Evolutionary conservation across 345 rosid genomes (phyloP).

Genomic region (Aethionema arabicum): DNA sequence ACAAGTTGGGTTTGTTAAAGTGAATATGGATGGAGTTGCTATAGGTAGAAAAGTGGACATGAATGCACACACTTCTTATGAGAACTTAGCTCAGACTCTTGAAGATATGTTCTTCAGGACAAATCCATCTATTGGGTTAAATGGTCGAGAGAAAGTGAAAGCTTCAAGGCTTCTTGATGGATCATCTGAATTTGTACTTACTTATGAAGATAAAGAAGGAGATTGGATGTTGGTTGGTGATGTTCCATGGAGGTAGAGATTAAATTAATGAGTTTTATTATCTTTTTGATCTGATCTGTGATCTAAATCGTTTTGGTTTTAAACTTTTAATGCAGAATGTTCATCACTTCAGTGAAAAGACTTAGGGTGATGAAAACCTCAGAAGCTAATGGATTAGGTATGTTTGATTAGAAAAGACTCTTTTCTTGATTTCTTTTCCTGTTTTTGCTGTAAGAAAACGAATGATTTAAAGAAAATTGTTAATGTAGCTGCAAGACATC

Average conservation of each 20-base stretch:
- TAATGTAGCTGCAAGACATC: constrained; percentile 66
- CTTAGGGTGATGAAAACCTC: constrained; percentile 84
- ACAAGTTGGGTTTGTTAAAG: constrained; percentile 74
- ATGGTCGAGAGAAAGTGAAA: constrained; percentile 29
- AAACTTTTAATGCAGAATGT: constrained; percentile 92
- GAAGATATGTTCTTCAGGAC: constrained; percentile 76
- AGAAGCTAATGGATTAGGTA: constrained; percentile 88
- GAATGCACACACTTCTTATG: constrained; percentile 69
- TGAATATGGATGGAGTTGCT: constrained; percentile 83
- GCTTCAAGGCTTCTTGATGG: constrained; percentile 69
- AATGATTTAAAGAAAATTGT: constrained; percentile 15
- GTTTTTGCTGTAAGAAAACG: not conserved
- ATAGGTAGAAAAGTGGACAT: constrained; percentile 93
- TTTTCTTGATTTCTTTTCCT: not conserved
- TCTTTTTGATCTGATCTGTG: constrained; percentile 1
- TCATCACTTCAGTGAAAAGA: constrained; percentile 70
- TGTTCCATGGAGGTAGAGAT: constrained; percentile 89
- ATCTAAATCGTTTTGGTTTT: constrained; percentile 2
- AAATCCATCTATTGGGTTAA: constrained; percentile 39
- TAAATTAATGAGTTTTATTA: not conserved
- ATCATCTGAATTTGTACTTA: constrained; percentile 80
- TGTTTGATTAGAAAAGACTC: constrained; percentile 11
- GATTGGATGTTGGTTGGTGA: constrained; percentile 99
- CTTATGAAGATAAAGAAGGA: constrained; percentile 93
- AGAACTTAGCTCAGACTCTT: constrained; percentile 59